A percentile compares a stretch with the other conserved stretches of the same genome.
Evolutionary conservation across 495 filamentous ascomycete species (phyloP).

Genomic region (Staphylotrichum longicolle): DNA sequence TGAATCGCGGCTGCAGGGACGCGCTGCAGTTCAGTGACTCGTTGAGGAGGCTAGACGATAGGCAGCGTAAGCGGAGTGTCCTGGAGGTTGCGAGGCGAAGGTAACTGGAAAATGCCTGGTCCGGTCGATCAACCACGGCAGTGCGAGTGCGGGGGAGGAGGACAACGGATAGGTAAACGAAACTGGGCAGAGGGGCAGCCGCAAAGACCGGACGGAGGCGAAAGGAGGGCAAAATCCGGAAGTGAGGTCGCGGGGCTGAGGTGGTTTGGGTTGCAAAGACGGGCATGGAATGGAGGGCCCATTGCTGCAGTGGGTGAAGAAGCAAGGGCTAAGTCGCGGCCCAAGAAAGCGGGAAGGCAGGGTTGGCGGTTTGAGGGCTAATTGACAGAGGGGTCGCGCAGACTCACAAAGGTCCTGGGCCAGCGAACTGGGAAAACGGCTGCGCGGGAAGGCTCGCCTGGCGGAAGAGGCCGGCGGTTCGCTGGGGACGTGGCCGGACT

Average conservation of each 20-base stretch:
- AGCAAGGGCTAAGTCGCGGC: constrained; percentile 11
- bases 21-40: constrained; percentile 11
- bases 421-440: background rate
- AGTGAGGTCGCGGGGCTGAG: background rate
- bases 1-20: constrained; percentile 24
- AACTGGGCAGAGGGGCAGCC: background rate
- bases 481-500: constrained; percentile 6
- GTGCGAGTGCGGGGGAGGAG: background rate
- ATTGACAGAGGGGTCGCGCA: constrained; percentile 19
- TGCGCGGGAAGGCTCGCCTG: background rate
- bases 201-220: background rate
- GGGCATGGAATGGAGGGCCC: constrained; percentile 1
- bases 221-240: constrained; percentile 1
- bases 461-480: background rate
- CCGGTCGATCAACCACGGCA: background rate
- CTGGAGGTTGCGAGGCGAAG: constrained; percentile 1
- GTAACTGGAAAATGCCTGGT: background rate
- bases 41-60: constrained; percentile 13
- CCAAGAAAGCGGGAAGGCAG: constrained; percentile 8
- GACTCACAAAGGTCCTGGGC: constrained; percentile 17
- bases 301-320: constrained; percentile 14
- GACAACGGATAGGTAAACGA: background rate
- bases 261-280: background rate
- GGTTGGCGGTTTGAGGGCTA: constrained; percentile 19
- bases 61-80: constrained; percentile 17